Evolutionary conservation across 2,329 filamentous ascomycete species (phyloP), one percentile per base, ranked within the genome.

Genomic region (Clarireedia monteithiana): DNA sequence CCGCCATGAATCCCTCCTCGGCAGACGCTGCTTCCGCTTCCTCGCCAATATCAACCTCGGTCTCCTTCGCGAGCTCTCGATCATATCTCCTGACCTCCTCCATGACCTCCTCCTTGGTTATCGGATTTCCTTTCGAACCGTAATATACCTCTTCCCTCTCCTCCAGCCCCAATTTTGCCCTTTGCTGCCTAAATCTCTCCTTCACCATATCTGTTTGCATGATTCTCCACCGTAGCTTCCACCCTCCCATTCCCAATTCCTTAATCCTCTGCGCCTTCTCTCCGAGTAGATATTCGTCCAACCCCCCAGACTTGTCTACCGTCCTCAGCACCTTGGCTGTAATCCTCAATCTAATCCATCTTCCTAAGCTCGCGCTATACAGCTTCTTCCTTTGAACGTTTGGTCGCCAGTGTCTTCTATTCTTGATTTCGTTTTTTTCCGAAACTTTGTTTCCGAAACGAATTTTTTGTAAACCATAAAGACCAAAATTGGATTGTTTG

Each of bases 201-300:
- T 84, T 83, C 50, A 95, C 80, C 20, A 74, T 73, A 1, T 77
- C 74, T 4, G 84, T 91, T 74, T 92, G 89, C 85, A 96, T 90
- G 59, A 99, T 77, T 60, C 88, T 81, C 88, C 91, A 96, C 62
- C 94, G 78, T 67, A 99, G 74, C 64, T 85, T 83, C 94, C 94
- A 99, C 6, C 94, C 94, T 62, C 86, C 86, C 52, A 92, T 84
- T 5, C 94, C 94, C 56, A 99, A 77, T 72, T 96, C 89, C 75
- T 85, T 88, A 68, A 97, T 79, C 61, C 94, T 81, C 42, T 78
- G 80, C 15, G 86, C 76, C 73, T 90, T 94, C 69, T 84, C 81
- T 63, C 90, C 91, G 44, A 96, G 77, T 47, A 99, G 77, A 74
- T 99, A 99, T 67, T 91, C 84, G 71, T 99, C 94, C 61, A 99